A percentile compares a stretch with the other conserved stretches of the same genome.
These are phyloP conservation scores for Zoysia matrella DNA, from an alignment of 202 grass and related monocot genomes.

Conservation along the genomic window DNA sequence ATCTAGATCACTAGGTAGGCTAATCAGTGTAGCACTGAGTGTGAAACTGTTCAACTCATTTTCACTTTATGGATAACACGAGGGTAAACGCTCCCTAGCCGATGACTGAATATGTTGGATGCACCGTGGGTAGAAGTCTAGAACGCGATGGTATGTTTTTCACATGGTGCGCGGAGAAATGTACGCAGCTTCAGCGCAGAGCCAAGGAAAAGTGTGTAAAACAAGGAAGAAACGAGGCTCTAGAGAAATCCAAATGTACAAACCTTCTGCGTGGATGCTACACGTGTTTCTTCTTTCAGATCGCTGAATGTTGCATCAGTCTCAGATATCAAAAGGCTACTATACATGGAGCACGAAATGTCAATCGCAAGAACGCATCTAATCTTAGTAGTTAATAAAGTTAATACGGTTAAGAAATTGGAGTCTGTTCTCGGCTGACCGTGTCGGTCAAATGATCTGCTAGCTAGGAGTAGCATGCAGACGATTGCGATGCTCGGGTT, in stretches of 20 bases:
- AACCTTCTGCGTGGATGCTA: too few species aligned
- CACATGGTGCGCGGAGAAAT: not conserved
- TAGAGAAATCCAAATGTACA: too few species aligned
- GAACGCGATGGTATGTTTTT: constrained; percentile 1
- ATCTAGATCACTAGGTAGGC: too few species aligned
- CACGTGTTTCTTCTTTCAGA: too few species aligned
- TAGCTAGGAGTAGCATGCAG: not conserved
- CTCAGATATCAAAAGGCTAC: too few species aligned
- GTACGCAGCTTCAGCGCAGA: not conserved
- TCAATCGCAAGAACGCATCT: not conserved
- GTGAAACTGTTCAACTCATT: not conserved
- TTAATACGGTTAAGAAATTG: not conserved
- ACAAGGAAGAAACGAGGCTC: not conserved
- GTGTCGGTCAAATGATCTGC: constrained; percentile 29
- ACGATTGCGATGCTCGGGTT: constrained; percentile 15
- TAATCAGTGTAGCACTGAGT: not conserved
- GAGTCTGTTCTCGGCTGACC: constrained; percentile 19
- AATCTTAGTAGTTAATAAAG: not conserved
- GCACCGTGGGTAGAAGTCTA: not conserved
- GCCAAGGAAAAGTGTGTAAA: not conserved
- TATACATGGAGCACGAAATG: not conserved
- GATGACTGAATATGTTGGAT: not conserved
- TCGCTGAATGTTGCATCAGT: too few species aligned
- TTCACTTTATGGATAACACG: not conserved
- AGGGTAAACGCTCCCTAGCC: constrained; percentile 14